These are phyloP conservation scores for Priceomyces castillae DNA, from an alignment of 805 yeast genomes.

Conservation along the genomic window DNA sequence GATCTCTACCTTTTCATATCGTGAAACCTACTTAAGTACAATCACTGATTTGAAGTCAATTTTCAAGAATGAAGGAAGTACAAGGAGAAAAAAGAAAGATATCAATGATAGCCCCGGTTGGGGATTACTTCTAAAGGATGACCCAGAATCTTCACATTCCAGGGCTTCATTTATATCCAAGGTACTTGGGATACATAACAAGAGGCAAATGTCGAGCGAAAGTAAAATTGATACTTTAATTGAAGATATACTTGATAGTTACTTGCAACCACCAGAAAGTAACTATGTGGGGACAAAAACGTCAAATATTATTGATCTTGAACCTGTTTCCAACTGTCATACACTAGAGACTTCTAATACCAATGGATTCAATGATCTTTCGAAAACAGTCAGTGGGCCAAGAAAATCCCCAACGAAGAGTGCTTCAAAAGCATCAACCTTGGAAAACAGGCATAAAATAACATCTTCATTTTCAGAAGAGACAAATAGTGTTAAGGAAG, in stretches of 20 bases:
- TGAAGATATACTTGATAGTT: constrained; percentile 6
- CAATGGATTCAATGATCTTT: neutral
- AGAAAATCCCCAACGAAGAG: neutral
- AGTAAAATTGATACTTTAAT: constrained; percentile 4
- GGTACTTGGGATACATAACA: neutral
- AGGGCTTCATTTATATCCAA: neutral
- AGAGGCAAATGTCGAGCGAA: neutral
- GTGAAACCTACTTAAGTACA: neutral
- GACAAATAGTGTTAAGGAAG: no score
- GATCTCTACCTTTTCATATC: neutral
- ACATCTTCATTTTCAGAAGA: neutral
- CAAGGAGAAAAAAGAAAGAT: constrained; percentile 1
- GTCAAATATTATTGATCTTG: neutral
- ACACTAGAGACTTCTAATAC: neutral
- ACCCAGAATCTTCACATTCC: neutral
- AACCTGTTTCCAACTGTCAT: neutral
- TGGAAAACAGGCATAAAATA: neutral
- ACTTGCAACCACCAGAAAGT: neutral
- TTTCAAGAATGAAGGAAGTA: neutral
- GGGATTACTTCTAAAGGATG: neutral
- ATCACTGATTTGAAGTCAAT: constrained; percentile 1
- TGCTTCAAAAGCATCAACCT: neutral
- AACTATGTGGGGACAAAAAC: neutral
- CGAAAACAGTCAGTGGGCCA: neutral
- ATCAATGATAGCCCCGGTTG: neutral